A percentile compares a stretch with the other conserved stretches of the same genome.
phyloP scores from a whole-genome alignment of 768 basidiomycete genomes.

The Boletus pseudo-olivaceus region DNA sequence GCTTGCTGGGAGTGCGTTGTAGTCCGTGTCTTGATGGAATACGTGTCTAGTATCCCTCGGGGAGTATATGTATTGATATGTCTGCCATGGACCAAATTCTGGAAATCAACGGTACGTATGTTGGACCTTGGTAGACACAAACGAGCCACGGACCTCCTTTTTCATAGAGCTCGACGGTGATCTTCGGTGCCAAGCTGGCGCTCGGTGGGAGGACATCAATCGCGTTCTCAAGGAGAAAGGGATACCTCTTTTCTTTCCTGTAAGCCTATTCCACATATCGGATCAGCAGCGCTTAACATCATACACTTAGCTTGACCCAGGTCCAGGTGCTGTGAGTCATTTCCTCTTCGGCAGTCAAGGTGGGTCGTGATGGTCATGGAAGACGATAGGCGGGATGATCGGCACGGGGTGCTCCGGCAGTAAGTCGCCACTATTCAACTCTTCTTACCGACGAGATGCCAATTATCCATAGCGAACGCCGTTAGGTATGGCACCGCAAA shows the following conservation, averaged over 20 bases:
- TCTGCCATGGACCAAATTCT: conserved; percentile 66
- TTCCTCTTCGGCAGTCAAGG: not conserved
- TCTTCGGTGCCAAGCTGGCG: conserved; percentile 71
- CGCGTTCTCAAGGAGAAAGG: conserved; percentile 59
- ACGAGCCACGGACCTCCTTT: not conserved
- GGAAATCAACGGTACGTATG: conserved; percentile 47
- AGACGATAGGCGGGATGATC: conserved; percentile 88
- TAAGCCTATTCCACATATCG: conserved; percentile 32
- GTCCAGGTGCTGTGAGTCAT: conserved; percentile 58
- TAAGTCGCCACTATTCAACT: conserved; percentile 33
- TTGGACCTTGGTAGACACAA: not conserved
- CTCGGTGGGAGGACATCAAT: conserved; percentile 79
- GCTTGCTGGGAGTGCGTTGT: not conserved
- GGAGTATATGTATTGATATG: conserved; percentile 66
- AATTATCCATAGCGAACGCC: conserved; percentile 54
- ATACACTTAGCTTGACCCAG: conserved; percentile 58
- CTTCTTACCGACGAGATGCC: not conserved
- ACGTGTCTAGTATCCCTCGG: conserved; percentile 36
- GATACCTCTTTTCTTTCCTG: conserved; percentile 84
- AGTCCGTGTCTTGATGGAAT: conserved; percentile 2
- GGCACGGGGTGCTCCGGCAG: conserved; percentile 85
- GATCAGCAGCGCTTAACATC: not conserved
- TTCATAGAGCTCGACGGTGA: conserved; percentile 65
- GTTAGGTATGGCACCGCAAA: conserved; percentile 86
- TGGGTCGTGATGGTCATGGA: conserved; percentile 11